Conservation (phyloP, 2,329 filamentous ascomycete genomes). For the Chlorencoelia australis region DNA sequence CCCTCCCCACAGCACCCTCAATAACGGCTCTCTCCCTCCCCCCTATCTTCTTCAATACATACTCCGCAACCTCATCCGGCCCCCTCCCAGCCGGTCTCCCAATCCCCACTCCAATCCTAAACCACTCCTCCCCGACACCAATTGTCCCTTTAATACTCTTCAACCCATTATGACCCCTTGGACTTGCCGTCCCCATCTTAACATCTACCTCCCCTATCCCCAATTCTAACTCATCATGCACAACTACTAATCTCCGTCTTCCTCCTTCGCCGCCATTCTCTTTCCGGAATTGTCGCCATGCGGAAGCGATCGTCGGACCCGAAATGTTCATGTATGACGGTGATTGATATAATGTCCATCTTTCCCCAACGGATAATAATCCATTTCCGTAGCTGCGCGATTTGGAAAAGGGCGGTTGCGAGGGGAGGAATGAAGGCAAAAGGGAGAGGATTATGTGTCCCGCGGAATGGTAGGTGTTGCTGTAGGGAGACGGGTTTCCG, state of each 20-base stretch:
- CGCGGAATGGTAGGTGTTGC: constrained; percentile 73
- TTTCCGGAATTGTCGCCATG: constrained; percentile 49
- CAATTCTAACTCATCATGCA: constrained; percentile 84
- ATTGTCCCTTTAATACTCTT: constrained; percentile 54
- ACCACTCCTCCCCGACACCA: constrained; percentile 37
- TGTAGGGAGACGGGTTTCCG: constrained; percentile 71
- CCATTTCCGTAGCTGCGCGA: constrained; percentile 37
- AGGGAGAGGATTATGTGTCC: constrained; percentile 68
- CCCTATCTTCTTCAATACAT: constrained; percentile 51
- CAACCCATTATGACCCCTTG: constrained; percentile 65
- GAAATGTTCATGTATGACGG: constrained; percentile 76
- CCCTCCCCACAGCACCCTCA: constrained; percentile 19
- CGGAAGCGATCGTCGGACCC: constrained; percentile 57
- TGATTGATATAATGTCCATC: constrained; percentile 63
- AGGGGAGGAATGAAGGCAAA: constrained; percentile 30
- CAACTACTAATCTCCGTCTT: constrained; percentile 52
- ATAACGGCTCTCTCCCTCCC: constrained; percentile 20
- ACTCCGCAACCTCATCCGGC: constrained; percentile 56
- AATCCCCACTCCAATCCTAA: constrained; percentile 72
- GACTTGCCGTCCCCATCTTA: constrained; percentile 51
- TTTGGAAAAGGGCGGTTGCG: constrained; percentile 37
- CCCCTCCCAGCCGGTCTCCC: constrained; percentile 68
- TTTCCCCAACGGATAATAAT: constrained; percentile 36
- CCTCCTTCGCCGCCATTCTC: constrained; percentile 25
- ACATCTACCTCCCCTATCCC: constrained; percentile 57